These are phyloP conservation scores for Patellifolia procumbens DNA, from an alignment of 179 eudicot genomes.

Conservation along the genomic window DNA sequence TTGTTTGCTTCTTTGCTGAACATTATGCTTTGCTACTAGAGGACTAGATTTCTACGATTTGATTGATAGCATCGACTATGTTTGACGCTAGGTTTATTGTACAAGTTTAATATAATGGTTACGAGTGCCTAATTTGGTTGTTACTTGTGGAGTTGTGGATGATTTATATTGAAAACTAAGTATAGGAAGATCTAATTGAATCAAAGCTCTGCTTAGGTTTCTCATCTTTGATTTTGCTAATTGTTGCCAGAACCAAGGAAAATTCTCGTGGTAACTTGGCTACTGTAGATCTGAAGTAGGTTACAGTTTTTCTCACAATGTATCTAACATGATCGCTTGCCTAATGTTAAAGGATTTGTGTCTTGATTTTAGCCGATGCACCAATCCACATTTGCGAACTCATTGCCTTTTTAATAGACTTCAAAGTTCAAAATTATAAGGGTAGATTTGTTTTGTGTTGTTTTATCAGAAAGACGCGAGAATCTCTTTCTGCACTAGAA, in stretches of 20 bases:
- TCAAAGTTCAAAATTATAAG: no score
- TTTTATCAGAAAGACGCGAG: background rate
- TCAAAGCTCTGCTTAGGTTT: background rate
- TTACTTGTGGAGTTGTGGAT: background rate
- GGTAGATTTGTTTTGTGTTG: no score
- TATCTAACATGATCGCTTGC: background rate
- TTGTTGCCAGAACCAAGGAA: background rate
- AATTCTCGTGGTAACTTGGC: no score
- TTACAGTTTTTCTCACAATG: no score
- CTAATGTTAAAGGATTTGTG: background rate
- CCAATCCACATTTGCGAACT: background rate
- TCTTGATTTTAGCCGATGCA: background rate
- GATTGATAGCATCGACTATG: background rate
- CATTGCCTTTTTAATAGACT: background rate
- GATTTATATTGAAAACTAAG: background rate
- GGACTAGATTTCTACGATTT: background rate
- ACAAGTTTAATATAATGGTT: background rate
- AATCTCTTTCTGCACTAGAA: background rate
- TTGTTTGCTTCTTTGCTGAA: background rate
- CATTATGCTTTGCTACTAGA: background rate
- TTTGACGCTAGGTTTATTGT: background rate
- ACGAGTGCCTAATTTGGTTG: background rate
- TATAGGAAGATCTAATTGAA: background rate
- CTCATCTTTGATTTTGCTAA: no score
- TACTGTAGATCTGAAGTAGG: background rate